Percentiles rank a stretch among this genome's conserved stretches.
Evolutionary conservation across 164 flowering plant genomes (phyloP).

Genomic region (Stephania yunnanensis): DNA sequence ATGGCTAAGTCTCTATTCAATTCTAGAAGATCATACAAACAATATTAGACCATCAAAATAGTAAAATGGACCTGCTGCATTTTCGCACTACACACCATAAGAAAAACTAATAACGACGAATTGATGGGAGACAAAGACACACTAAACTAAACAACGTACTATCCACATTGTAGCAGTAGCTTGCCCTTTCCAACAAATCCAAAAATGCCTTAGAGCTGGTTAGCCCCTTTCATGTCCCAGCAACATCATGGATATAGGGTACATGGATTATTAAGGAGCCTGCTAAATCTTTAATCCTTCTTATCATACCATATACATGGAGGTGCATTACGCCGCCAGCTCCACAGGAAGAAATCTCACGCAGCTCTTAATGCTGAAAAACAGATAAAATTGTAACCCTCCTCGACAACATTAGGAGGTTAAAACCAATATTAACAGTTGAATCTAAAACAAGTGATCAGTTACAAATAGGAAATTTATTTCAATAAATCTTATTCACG

Average conservation of each 20-base stretch:
- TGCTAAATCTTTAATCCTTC: constrained; percentile 47
- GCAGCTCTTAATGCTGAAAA: constrained; percentile 72
- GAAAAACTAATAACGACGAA: too few relatives aligned
- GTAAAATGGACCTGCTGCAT: too few relatives aligned
- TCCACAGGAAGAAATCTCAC: constrained; percentile 57
- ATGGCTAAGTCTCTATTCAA: too few relatives aligned
- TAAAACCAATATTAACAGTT: constrained; percentile 26
- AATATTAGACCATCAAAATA: too few relatives aligned
- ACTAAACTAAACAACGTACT: too few relatives aligned
- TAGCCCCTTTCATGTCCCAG: constrained; percentile 18
- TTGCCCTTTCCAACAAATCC: too few relatives aligned
- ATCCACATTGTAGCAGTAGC: too few relatives aligned
- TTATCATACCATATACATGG: constrained; percentile 75
- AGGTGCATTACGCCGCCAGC: constrained; percentile 46
- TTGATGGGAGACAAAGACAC: too few relatives aligned
- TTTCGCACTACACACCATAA: too few relatives aligned
- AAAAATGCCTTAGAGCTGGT: background rate
- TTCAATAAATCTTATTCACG: background rate
- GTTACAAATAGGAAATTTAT: background rate
- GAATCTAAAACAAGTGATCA: constrained; percentile 10
- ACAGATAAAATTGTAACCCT: constrained; percentile 40
- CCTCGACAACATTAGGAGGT: constrained; percentile 35
- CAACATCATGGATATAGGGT: constrained; percentile 5
- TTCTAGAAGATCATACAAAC: too few relatives aligned
- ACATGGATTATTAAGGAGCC: constrained; percentile 25